phyloP scores from a whole-genome alignment of 2,329 filamentous ascomycete species.

The Apiospora hydei region DNA sequence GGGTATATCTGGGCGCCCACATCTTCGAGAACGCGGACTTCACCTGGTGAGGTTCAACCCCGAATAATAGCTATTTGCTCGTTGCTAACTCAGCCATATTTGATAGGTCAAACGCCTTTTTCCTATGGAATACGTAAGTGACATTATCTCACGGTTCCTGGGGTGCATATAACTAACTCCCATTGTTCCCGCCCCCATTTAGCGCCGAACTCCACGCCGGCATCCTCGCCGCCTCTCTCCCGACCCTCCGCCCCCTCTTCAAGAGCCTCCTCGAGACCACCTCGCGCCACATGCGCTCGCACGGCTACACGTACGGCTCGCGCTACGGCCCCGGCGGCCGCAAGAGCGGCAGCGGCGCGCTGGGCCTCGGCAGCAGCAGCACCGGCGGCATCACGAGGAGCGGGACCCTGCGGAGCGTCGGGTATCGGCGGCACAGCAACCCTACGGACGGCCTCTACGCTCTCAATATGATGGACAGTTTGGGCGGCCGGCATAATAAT shows the following conservation, averaged over 20 bases:
- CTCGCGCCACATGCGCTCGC: constrained; percentile 24
- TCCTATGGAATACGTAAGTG: constrained; percentile 27
- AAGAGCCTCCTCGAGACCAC: constrained; percentile 28
- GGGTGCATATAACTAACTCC: neutral
- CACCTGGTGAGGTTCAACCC: neutral
- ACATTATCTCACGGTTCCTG: neutral
- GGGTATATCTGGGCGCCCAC: constrained; percentile 21
- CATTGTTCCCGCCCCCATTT: too few relatives aligned
- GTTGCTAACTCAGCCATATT: neutral
- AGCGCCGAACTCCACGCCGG: constrained; percentile 29
- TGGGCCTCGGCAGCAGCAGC: constrained; percentile 5
- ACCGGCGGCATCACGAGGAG: neutral
- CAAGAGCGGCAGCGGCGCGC: neutral
- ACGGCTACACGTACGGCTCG: constrained; percentile 20
- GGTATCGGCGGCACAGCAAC: neutral
- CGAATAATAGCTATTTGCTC: neutral
- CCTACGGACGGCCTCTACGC: neutral
- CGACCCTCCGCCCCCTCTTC: constrained; percentile 28
- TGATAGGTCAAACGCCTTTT: constrained; percentile 20
- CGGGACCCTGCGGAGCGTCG: neutral
- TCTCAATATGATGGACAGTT: neutral
- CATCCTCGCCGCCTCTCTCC: constrained; percentile 28
- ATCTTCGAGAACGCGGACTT: constrained; percentile 25
- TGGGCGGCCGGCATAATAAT: neutral
- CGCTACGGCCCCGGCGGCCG: constrained; percentile 7